A percentile compares a stretch with the other conserved stretches of the same genome.
Conservation (phyloP, 2,329 filamentous ascomycete species). For the Cladosporium sphaerospermum region DNA sequence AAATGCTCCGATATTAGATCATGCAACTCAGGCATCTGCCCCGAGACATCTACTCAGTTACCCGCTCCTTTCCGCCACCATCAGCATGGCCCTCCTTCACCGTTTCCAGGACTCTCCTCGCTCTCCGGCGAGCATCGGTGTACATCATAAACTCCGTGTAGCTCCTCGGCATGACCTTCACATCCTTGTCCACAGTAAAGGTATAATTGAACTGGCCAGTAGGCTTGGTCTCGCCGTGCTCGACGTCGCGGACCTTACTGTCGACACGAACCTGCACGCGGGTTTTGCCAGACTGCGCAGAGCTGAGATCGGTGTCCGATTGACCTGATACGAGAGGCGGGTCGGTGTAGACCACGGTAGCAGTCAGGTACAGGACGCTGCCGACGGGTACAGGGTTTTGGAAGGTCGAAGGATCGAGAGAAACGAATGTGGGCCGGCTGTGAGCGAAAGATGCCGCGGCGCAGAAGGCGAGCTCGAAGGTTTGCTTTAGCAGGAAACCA, state of each 20-base stretch:
- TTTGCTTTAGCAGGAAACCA: conserved; percentile 66
- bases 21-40: too few species aligned
- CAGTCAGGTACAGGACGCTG: conserved; percentile 66
- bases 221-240: conserved; percentile 60
- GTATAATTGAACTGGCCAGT: conserved; percentile 75
- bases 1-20: too few species aligned
- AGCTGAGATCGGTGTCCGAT: conserved; percentile 23
- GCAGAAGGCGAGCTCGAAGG: conserved; percentile 71
- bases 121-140: conserved; percentile 54
- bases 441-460: conserved; percentile 66
- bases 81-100: conserved; percentile 27
- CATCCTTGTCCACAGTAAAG: conserved; percentile 58
- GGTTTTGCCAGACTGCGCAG: conserved; percentile 31
- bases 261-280: conserved; percentile 66
- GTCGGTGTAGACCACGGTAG: conserved; percentile 66
- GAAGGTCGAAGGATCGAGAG: conserved; percentile 67
- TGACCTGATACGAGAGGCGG: conserved; percentile 43
- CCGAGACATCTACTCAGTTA: conserved; percentile 22
- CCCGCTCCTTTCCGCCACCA: conserved; percentile 22
- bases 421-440: conserved; percentile 63
- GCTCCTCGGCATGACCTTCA: conserved; percentile 59
- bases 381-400: conserved; percentile 70
- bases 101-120: conserved; percentile 46
- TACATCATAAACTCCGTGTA: conserved; percentile 62
- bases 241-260: conserved; percentile 65